Evolutionary conservation across 768 basidiomycete species (phyloP).

Genomic region (Calocybe gangraenosa): DNA sequence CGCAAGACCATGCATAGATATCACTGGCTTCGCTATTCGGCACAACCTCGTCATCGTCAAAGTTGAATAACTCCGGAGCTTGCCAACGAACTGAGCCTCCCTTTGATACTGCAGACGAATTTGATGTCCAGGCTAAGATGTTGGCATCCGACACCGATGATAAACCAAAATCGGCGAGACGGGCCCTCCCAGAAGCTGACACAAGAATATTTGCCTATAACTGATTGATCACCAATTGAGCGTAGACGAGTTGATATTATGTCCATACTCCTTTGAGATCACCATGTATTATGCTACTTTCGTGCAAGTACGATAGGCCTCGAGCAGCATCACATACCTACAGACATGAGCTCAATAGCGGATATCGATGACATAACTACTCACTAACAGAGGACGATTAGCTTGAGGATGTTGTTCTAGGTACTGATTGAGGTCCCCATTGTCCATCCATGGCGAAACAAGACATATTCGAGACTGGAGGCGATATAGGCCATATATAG

Average conservation of each 20-base stretch:
- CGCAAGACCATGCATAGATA: not conserved
- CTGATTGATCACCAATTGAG: not conserved
- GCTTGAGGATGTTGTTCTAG: not conserved
- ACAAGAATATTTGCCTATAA: not conserved
- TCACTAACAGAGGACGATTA: not conserved
- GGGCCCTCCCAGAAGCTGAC: not conserved
- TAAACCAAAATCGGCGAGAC: not conserved
- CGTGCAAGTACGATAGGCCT: not conserved
- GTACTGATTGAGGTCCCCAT: conserved; percentile 4
- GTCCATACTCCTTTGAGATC: not conserved
- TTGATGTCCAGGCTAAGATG: not conserved
- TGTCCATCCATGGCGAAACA: conserved; percentile 7
- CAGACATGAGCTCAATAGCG: not conserved
- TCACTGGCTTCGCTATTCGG: conserved; percentile 1
- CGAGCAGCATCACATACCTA: not conserved
- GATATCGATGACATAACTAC: not conserved
- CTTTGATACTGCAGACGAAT: not conserved
- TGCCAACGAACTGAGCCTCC: conserved; percentile 1
- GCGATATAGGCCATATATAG: conserved; percentile 5
- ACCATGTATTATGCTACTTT: conserved; percentile 1
- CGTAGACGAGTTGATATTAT: no score
- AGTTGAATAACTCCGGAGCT: conserved; percentile 3
- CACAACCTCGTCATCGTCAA: not conserved
- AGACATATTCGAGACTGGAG: not conserved
- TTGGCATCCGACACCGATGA: not conserved